A percentile compares a stretch with the other conserved stretches of the same genome.
phyloP scores from a whole-genome alignment of 2,329 filamentous ascomycete species.

The Trichoderma cornu-damae region DNA sequence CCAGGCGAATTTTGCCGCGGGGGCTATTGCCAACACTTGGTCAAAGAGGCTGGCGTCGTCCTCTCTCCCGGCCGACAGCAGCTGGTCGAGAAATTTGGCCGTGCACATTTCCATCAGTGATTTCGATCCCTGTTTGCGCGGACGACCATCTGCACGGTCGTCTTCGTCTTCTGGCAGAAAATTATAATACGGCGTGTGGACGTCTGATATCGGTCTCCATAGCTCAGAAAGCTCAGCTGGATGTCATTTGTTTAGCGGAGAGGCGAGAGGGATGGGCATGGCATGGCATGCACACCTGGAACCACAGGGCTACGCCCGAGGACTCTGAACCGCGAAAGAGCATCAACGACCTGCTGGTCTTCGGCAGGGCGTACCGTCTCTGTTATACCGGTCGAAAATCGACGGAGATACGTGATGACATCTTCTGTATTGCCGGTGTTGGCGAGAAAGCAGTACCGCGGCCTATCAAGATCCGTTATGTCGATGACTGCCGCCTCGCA shows the following conservation, averaged over 20 bases:
- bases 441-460: constrained; percentile 6
- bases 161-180: no score
- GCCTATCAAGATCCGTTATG: constrained; percentile 8
- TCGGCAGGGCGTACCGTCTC: neutral
- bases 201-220: no score
- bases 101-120: constrained; percentile 1
- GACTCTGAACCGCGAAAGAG: neutral
- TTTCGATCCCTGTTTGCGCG: neutral
- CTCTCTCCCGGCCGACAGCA: neutral
- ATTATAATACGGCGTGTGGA: no score
- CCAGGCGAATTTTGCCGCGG: neutral
- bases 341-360: neutral
- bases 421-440: neutral
- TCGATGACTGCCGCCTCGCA: constrained; percentile 4
- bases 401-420: neutral
- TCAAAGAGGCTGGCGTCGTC: neutral
- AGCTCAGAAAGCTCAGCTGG: no score
- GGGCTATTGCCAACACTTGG: neutral
- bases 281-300: no score
- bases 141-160: neutral
- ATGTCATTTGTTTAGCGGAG: no score
- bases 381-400: neutral
- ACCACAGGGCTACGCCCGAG: no score
- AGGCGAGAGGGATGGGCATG: no score
- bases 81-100: neutral